These are phyloP conservation scores for Lactarius hengduanensis DNA, from an alignment of 768 basidiomycete species.

Conservation along the genomic window DNA sequence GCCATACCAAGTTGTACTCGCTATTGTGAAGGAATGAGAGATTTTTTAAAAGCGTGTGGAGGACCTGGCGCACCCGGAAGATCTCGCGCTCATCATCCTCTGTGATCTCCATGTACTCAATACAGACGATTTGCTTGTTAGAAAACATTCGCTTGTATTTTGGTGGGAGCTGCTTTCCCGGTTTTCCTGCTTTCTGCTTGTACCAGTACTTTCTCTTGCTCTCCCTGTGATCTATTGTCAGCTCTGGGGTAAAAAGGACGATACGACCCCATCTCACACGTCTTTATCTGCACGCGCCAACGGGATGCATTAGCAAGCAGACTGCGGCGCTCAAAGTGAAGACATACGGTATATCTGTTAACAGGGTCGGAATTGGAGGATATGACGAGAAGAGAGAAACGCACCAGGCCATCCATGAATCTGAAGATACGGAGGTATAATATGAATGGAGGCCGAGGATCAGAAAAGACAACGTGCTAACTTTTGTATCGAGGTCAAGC, in stretches of 20 bases:
- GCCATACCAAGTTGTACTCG: slow-evolving; percentile 35
- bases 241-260: not conserved
- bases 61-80: slow-evolving; percentile 33
- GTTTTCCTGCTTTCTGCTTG: slow-evolving; percentile 30
- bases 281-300: slow-evolving; percentile 39
- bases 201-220: slow-evolving; percentile 39
- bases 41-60: not conserved
- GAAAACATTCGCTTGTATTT: slow-evolving; percentile 40
- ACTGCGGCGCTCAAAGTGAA: not conserved
- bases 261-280: slow-evolving; percentile 33
- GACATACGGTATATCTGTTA: slow-evolving; percentile 21
- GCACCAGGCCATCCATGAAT: slow-evolving; percentile 55
- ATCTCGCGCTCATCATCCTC: slow-evolving; percentile 36
- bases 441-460: not conserved
- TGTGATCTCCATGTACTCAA: slow-evolving; percentile 43
- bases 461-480: slow-evolving; percentile 31
- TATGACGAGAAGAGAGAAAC: slow-evolving; percentile 32
- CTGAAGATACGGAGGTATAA: slow-evolving; percentile 34
- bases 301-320: not conserved
- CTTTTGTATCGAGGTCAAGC: slow-evolving; percentile 64
- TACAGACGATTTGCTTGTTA: slow-evolving; percentile 49
- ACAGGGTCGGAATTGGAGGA: not conserved
- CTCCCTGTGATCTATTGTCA: slow-evolving; percentile 13
- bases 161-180: slow-evolving; percentile 37
- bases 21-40: slow-evolving; percentile 19